Evolutionary conservation across 176 grass and related monocot species (phyloP), one percentile per base, ranked within the genome.

Genomic region (Microstegium vimineum): DNA sequence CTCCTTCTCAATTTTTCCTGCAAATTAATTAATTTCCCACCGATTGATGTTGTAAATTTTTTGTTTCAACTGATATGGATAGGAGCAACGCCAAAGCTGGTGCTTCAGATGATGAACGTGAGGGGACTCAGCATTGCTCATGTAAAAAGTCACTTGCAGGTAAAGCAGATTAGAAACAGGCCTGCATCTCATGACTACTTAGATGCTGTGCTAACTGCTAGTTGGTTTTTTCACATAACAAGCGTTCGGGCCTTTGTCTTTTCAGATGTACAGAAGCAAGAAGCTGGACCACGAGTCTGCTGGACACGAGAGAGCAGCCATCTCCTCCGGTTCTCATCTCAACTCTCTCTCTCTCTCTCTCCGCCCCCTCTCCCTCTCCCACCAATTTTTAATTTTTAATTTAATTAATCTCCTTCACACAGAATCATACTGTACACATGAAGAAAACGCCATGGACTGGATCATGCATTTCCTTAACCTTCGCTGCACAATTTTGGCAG

Each of bases 31-130:
- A 30, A 17, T 49, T 70, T 86, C 69, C 23, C 10, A 40, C 77
- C 5, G 0, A 59, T 89, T 3, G 0, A 74, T 27, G 59, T 67
- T 78, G 30, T 60, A 60, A 46, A 47, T 0, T 71, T 41, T 66
- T 31, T 18, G 5, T 59, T 23, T 30, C 10, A 20, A 84, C 28
- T 77, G 71, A 74, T 64, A 74, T 64, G 15, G 66, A 68, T 52
- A 98, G 95, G 95, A 90, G 95, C 95, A 66, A 98, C 95, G 51
- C 95, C 95, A 91, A 98, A 95, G 86, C 84, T 95, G 76, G 90
- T 98, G 49, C 95, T 98, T 95, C 92, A 95, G 92, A 98, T 93
- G 92, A 98, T 98, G 95, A 98, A 98, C 83, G 90, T 98, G 92
- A 95, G 90, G 87, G 95, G 95, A n/a, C 89, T 98, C 62, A 95